Percentiles rank a stretch among this genome's conserved stretches.
phyloP scores from a whole-genome alignment of 345 rosid species.

The Noccaea bulbosa region DNA sequence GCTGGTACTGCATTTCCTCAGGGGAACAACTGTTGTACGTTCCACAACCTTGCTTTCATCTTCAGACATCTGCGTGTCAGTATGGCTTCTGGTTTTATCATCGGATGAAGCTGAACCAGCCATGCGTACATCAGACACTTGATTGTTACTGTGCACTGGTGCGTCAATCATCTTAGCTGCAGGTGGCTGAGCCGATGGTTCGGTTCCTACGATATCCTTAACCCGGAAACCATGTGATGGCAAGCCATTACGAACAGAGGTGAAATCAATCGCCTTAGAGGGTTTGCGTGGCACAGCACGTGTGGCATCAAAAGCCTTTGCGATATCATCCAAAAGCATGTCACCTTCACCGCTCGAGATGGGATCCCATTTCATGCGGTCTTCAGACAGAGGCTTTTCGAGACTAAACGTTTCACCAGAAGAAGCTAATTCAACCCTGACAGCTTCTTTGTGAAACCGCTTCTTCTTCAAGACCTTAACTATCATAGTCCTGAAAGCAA shows the following conservation, averaged over 20 bases:
- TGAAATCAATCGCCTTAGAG: constrained; percentile 62
- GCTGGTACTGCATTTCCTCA: constrained; percentile 34
- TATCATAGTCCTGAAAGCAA: constrained; percentile 61
- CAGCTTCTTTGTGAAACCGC: constrained; percentile 71
- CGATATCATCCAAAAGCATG: constrained; percentile 68
- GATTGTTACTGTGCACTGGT: constrained; percentile 30
- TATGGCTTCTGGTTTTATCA: constrained; percentile 20
- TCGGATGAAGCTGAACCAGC: constrained; percentile 32
- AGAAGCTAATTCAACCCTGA: constrained; percentile 62
- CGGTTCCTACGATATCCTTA: constrained; percentile 47
- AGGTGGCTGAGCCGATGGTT: constrained; percentile 34
- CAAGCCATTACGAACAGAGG: constrained; percentile 49
- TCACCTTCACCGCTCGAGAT: constrained; percentile 91
- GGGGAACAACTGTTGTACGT: constrained; percentile 15
- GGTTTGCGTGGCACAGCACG: constrained; percentile 43
- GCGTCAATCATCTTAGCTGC: constrained; percentile 37
- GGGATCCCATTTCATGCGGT: constrained; percentile 84
- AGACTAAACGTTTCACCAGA: constrained; percentile 47
- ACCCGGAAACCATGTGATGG: constrained; percentile 59
- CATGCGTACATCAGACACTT: constrained; percentile 36
- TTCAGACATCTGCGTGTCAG: constrained; percentile 29
- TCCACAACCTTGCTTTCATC: constrained; percentile 34
- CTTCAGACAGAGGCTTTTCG: constrained; percentile 48
- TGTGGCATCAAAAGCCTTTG: constrained; percentile 58
- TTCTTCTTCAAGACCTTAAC: constrained; percentile 67